Conservation (phyloP, 768 basidiomycete genomes). For the Mycena pura region DNA sequence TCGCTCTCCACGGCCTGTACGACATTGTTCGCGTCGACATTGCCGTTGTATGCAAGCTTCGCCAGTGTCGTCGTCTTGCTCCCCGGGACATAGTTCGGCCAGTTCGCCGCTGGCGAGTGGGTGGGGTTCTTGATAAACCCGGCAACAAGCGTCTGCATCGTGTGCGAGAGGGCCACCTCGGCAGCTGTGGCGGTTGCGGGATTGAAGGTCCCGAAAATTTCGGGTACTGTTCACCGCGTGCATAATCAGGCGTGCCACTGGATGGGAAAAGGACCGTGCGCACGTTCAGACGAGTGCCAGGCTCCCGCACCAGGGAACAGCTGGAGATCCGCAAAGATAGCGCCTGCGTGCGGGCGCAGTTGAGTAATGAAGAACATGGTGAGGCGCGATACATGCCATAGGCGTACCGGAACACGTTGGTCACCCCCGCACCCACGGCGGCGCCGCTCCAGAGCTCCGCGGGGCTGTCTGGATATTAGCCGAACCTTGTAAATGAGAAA, state of each 20-base stretch:
- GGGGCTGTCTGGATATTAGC: conserved; percentile 9
- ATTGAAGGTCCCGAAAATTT: conserved; percentile 37
- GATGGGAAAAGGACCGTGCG: conserved; percentile 8
- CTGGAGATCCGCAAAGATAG: conserved; percentile 30
- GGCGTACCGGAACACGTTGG: conserved; percentile 26
- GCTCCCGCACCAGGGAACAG: conserved; percentile 30
- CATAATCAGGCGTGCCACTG: background rate
- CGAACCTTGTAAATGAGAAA: background rate
- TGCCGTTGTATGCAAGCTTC: conserved; percentile 27
- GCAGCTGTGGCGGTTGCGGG: conserved; percentile 27
- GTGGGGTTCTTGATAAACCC: conserved; percentile 29
- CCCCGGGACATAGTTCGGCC: conserved; percentile 26
- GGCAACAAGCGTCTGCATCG: conserved; percentile 26
- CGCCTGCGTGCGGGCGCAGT: background rate
- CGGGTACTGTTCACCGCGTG: conserved; percentile 16
- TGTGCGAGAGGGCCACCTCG: conserved; percentile 31
- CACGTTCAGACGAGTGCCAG: conserved; percentile 31
- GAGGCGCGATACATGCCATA: conserved; percentile 18
- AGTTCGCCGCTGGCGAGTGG: conserved; percentile 23
- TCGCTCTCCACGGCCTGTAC: conserved; percentile 21
- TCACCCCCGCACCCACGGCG: conserved; percentile 18
- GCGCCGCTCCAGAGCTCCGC: conserved; percentile 21
- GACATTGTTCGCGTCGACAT: conserved; percentile 25
- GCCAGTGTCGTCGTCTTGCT: conserved; percentile 23
- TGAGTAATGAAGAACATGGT: no score